These are phyloP conservation scores for Lactarius sanguifluus DNA, from an alignment of 768 basidiomycete species.

Conservation along the genomic window DNA sequence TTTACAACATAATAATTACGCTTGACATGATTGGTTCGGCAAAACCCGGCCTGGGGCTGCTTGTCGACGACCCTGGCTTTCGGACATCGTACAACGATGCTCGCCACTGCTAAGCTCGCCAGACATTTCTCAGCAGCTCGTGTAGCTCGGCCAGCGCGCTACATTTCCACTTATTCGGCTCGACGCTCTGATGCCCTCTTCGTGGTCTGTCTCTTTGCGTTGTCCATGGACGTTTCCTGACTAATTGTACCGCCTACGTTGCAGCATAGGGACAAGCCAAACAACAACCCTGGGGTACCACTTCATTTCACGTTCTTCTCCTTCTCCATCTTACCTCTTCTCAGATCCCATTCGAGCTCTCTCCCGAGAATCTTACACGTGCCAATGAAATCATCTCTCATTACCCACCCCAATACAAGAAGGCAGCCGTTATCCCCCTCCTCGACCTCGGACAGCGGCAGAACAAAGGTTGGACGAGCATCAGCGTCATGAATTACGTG, in stretches of 20 bases:
- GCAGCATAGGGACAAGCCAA: slow-evolving; percentile 91
- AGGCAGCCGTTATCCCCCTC: slow-evolving; percentile 95
- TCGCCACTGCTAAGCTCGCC: slow-evolving; percentile 22
- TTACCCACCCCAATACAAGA: slow-evolving; percentile 98
- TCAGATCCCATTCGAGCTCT: slow-evolving; percentile 90
- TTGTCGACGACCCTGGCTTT: not conserved
- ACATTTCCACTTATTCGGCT: slow-evolving; percentile 42
- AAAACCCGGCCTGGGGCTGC: slow-evolving; percentile 15
- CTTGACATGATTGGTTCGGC: slow-evolving; percentile 27
- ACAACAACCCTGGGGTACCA: slow-evolving; percentile 88
- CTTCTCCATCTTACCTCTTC: slow-evolving; percentile 5
- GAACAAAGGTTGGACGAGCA: slow-evolving; percentile 98
- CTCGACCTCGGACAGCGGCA: slow-evolving; percentile 96
- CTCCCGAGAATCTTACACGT: slow-evolving; percentile 74
- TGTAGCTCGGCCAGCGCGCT: slow-evolving; percentile 25
- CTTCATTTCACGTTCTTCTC: not conserved
- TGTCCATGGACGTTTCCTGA: slow-evolving; percentile 21
- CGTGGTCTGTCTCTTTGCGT: slow-evolving; percentile 55
- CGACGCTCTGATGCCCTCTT: slow-evolving; percentile 82
- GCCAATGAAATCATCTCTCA: slow-evolving; percentile 88
- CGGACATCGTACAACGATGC: slow-evolving; percentile 14
- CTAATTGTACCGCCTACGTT: slow-evolving; percentile 28
- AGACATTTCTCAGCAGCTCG: slow-evolving; percentile 16
- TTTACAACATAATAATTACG: slow-evolving; percentile 12
- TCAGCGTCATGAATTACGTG: slow-evolving; percentile 98